phyloP scores from a whole-genome alignment of 2,329 filamentous ascomycete species.

The Epichloe glyceriae region DNA sequence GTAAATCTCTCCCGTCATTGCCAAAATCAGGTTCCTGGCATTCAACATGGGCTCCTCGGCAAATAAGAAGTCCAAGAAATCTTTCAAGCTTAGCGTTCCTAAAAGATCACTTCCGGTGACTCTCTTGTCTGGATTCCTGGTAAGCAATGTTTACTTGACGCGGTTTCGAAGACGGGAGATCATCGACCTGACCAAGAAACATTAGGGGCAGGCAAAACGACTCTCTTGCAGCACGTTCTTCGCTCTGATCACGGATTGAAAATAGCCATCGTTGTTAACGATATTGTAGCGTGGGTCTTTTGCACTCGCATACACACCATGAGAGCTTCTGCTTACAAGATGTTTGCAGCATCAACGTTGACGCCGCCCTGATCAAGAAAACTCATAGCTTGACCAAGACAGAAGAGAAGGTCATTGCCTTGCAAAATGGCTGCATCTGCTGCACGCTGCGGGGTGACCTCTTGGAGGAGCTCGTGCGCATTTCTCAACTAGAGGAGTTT shows the following conservation, averaged over 20 bases:
- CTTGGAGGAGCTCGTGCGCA: conserved; percentile 52
- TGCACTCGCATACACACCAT: not conserved
- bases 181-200: not conserved
- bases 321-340: not conserved
- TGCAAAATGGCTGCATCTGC: conserved; percentile 66
- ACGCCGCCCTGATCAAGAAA: conserved; percentile 47
- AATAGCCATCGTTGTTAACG: conserved; percentile 63
- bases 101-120: conserved; percentile 20
- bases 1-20: too few species aligned
- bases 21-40: too few species aligned
- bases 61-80: conserved; percentile 1
- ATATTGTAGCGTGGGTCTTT: conserved; percentile 44
- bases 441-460: conserved; percentile 61
- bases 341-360: conserved; percentile 43
- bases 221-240: conserved; percentile 55
- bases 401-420: conserved; percentile 51
- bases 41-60: conserved; percentile 2
- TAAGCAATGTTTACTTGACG: conserved; percentile 3
- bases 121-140: conserved; percentile 22
- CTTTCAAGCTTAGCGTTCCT: conserved; percentile 1
- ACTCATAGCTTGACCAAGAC: conserved; percentile 42
- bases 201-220: conserved; percentile 56
- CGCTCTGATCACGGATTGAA: conserved; percentile 52
- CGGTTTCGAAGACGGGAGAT: not conserved
- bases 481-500: conserved; percentile 48